Base-by-base conservation (phyloP, 2,329 filamentous ascomycete species). In the Diaporthe citriasiana region DNA sequence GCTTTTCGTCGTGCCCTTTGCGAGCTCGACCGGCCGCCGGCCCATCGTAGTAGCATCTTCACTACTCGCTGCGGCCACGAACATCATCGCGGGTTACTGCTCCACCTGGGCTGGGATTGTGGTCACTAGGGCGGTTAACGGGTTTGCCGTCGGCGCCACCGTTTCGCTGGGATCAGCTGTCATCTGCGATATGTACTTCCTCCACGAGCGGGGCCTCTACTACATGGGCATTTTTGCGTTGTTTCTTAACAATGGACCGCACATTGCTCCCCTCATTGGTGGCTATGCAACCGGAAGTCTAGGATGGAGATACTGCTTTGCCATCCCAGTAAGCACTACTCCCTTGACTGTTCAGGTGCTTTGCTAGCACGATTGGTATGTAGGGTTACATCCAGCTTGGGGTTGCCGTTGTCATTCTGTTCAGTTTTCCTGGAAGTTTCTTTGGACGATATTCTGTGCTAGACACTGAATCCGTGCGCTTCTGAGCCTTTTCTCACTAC, bases 111-210 rank as follows among this genome's bases (percentile, higher is more conserved):
- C 59, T 19, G 59, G 59, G 27, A 65, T 65, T 27, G 12, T 65
- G 27, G 42, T 50, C 59, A 50, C 59, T 9, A 65, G 59, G 42
- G 59, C 42, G 0, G 22, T 50, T 4, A 65, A 50, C 27, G 59
- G 59, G 1, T 65, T 65, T 35, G 59, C 59, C 9, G 59, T 42
- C 12, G 59, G 59, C 7, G 59, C 59, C 4, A 65, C 40, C 19
- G 27, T 65, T 22, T 25, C 59, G 10, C 59, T 65, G 59, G 59
- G 59, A n/a, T 42, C 59, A 27, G 59, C 59, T 33, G 42, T 65
- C 10, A 65, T 65, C 59, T 65, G 59, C 27, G 59, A 65, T 4
- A 65, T 65, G 59, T 65, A 65, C 27, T 65, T 65, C 5, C 59
- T 65, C 19, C 59, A 65, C 25, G 59, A 65, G 17, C 42, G 59